These are phyloP conservation scores for Xylariaceae sp. DNA, from an alignment of 2,329 filamentous ascomycete species.

Conservation along the genomic window DNA sequence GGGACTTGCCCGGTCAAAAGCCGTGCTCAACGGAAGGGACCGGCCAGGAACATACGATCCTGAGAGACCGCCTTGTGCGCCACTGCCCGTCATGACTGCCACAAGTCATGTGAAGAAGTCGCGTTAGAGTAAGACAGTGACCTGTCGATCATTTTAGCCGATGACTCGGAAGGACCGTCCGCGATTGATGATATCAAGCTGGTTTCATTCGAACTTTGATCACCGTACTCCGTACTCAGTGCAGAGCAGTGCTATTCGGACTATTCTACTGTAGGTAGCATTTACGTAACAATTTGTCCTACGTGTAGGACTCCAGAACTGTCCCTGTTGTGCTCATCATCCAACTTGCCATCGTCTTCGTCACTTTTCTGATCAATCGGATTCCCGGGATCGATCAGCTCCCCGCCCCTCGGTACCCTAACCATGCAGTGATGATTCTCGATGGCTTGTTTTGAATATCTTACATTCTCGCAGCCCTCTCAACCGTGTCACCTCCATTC, in stretches of 20 bases:
- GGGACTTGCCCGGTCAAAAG: conserved; percentile 9
- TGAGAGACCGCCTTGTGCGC: not conserved
- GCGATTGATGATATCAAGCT: too few species aligned
- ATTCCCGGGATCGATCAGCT: not conserved
- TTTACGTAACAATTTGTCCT: not conserved
- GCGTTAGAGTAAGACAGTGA: too few species aligned
- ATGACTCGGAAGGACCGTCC: too few species aligned
- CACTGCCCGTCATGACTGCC: not conserved
- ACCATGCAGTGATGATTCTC: not conserved
- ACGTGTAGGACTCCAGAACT: not conserved
- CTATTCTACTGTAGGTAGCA: too few species aligned
- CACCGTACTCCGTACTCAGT: too few species aligned
- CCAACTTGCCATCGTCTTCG: not conserved
- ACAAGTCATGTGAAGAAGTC: too few species aligned
- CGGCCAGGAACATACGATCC: not conserved
- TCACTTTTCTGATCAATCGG: not conserved
- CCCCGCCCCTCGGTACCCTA: not conserved
- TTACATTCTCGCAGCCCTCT: not conserved
- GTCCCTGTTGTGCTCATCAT: not conserved
- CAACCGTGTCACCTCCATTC: not conserved
- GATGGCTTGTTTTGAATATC: not conserved
- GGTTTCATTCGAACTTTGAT: too few species aligned
- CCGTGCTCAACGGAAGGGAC: not conserved
- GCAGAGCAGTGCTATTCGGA: too few species aligned
- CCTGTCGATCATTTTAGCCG: too few species aligned